A percentile compares a stretch with the other conserved stretches of the same genome.
Conservation (phyloP, 768 basidiomycete species). For the Boletus bicolor region DNA sequence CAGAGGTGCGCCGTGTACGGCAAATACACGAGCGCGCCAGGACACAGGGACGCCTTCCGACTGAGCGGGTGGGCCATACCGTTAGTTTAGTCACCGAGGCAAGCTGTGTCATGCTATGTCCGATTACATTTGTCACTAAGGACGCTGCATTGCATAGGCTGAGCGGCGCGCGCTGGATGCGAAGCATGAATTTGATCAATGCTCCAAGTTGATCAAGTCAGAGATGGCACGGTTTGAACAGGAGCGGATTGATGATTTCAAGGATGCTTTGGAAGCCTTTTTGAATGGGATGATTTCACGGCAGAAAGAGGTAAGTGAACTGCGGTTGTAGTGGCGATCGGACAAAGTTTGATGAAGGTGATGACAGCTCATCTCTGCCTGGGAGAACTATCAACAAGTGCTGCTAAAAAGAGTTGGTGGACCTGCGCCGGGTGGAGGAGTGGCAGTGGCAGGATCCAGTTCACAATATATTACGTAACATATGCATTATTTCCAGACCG, state of each 20-base stretch:
- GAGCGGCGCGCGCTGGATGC: constrained; percentile 82
- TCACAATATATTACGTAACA: constrained; percentile 9
- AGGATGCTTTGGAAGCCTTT: constrained; percentile 75
- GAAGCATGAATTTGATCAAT: constrained; percentile 85
- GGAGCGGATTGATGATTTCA: constrained; percentile 93
- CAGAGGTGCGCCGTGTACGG: constrained; percentile 67
- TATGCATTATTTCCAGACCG: not conserved
- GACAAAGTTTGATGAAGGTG: not conserved
- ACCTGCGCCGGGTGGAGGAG: not conserved
- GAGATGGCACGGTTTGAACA: constrained; percentile 91
- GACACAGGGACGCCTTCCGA: constrained; percentile 66
- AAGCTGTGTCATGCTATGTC: constrained; percentile 20
- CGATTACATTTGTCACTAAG: not conserved
- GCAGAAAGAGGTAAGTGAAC: constrained; percentile 67
- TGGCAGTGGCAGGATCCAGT: not conserved
- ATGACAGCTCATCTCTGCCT: constrained; percentile 63
- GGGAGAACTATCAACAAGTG: constrained; percentile 80
- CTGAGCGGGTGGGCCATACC: constrained; percentile 71
- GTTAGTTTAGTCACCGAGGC: constrained; percentile 81
- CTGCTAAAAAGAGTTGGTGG: constrained; percentile 50
- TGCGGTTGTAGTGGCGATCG: no score
- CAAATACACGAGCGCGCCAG: constrained; percentile 79
- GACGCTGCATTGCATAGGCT: constrained; percentile 44
- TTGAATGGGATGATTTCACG: constrained; percentile 82
- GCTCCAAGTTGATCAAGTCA: constrained; percentile 81